Evolutionary conservation across 2,329 filamentous ascomycete species (phyloP), one percentile per base, ranked within the genome.

Genomic region (Cytospora paraplurivora): DNA sequence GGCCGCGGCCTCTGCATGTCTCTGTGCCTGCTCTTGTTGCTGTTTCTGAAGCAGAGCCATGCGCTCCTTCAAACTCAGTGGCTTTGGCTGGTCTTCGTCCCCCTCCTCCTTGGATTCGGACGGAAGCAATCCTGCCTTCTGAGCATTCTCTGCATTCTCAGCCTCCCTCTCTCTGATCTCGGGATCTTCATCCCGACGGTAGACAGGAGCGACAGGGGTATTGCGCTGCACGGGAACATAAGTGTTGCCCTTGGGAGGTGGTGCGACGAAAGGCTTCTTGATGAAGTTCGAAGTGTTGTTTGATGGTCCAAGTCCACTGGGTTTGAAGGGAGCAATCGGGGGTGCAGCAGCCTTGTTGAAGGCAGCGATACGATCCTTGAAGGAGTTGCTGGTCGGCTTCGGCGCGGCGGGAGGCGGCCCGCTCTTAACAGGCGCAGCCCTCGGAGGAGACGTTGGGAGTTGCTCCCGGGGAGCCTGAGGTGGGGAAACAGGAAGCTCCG

Each of bases 241-340:
- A 32, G 94, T 90, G 78, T 97, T 90, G 69, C 92, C 90, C 75
- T 93, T 97, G 0, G 95, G 95, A 19, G 95, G 95, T 58, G 95
- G 93, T 4, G 95, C 92, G 62, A 99, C 93, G 71, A 97, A 99
- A 0, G 94, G 93, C 77, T 98, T 98, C 82, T 94, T 97, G 76
- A 99, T 88, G 72, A 98, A 98, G 59, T 83, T 83, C 67, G 83
- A 82, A 55, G 84, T 80, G 64, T 85, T 82, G 35, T 83, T 79
- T 7, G 64, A 15, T 34, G 56, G 61, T 63, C 82, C 77, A 33
- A 89, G 77, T 2, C 86, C 86, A 65, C 84, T 82, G 21, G 93
- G 92, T 74, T 96, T 96, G 78, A 96, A 94, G 1, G 95, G 95
- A n/a, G 92, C 86, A 65, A 95, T 81, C 10, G 95, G 95, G 3